Percentiles rank a stretch among this genome's conserved stretches.
phyloP scores from a whole-genome alignment of 2,329 filamentous ascomycete species.

The Basipetospora sp. region DNA sequence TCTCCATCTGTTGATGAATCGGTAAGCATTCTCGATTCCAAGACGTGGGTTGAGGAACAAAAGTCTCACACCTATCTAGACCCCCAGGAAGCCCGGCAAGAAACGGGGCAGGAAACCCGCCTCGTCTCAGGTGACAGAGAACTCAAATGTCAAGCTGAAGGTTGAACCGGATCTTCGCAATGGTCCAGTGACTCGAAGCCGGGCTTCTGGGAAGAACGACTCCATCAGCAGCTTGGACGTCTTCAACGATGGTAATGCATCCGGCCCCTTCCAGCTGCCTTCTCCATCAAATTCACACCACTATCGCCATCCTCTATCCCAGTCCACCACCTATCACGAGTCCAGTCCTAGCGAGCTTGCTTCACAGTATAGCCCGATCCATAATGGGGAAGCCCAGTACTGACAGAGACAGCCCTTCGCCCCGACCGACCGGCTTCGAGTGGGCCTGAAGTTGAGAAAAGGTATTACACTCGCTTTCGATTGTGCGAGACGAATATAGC shows the following conservation, averaged over 20 bases:
- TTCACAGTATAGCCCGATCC: too few species aligned
- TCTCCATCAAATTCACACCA: too few species aligned
- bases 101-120: not conserved
- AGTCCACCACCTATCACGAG: too few species aligned
- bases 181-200: not conserved
- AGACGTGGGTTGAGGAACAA: too few species aligned
- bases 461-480: not conserved
- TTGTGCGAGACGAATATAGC: not conserved
- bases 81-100: not conserved
- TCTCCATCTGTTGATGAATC: conserved; percentile 27
- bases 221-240: not conserved
- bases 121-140: not conserved
- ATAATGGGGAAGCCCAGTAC: not conserved
- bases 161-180: not conserved
- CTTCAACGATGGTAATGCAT: not conserved
- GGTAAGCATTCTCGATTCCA: not conserved
- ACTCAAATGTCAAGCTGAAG: too few species aligned
- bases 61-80: not conserved
- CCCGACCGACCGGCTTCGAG: not conserved
- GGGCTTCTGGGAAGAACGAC: not conserved
- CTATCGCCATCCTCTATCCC: too few species aligned
- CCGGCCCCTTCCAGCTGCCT: not conserved
- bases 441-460: not conserved
- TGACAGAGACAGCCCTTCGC: not conserved
- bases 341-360: too few species aligned